Conservation (phyloP, 1,139 yeast species). For the Debaryomycetaceae sp. region DNA sequence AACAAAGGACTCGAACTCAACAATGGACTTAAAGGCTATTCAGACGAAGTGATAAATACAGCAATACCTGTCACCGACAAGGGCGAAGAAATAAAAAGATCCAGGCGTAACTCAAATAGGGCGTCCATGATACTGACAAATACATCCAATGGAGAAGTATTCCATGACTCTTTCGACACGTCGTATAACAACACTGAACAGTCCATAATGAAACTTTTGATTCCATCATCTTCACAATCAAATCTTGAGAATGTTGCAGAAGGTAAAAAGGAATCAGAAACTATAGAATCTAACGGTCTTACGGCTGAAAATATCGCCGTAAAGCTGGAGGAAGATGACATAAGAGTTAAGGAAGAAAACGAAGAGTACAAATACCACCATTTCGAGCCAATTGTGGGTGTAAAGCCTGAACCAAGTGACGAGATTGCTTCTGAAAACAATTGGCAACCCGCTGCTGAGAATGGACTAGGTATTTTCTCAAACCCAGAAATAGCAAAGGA, state of each 20-base stretch:
- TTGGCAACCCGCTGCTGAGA: background rate
- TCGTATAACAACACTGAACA: slow-evolving; percentile 41
- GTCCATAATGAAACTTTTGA: slow-evolving; percentile 31
- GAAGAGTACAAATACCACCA: background rate
- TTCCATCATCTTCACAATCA: background rate
- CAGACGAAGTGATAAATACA: slow-evolving; percentile 37
- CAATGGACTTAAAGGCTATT: slow-evolving; percentile 46
- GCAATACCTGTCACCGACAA: slow-evolving; percentile 22
- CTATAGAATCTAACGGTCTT: too few species aligned
- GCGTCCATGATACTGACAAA: slow-evolving; percentile 3
- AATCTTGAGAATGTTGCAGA: background rate
- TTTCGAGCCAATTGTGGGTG: background rate
- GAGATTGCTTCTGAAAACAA: background rate
- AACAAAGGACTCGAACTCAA: slow-evolving; percentile 34
- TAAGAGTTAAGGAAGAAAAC: background rate
- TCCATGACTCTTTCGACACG: slow-evolving; percentile 37
- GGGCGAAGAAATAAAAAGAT: slow-evolving; percentile 6
- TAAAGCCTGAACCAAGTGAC: slow-evolving; percentile 1
- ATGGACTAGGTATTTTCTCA: background rate
- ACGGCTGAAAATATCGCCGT: slow-evolving; percentile 4
- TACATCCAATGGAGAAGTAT: slow-evolving; percentile 20
- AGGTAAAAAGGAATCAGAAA: background rate
- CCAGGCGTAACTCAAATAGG: background rate
- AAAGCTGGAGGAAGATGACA: background rate
- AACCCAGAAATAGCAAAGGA: background rate